These are phyloP conservation scores for Dryas integrifolia DNA, from an alignment of 331 rosid genomes.

Conservation along the genomic window DNA sequence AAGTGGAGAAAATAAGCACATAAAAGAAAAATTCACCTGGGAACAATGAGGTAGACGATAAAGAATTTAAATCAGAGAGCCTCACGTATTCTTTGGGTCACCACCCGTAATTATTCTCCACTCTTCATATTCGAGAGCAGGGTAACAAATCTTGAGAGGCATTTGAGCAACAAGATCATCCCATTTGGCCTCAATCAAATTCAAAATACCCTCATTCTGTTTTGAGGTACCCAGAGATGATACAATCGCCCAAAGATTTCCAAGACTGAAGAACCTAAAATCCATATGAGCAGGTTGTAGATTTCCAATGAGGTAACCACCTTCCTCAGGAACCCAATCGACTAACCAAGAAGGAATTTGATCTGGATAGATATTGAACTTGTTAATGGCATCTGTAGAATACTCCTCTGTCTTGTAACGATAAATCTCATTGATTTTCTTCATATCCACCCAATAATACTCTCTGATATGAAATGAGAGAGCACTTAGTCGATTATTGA, in stretches of 20 bases:
- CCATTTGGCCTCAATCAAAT: slow-evolving; percentile 79
- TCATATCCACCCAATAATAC: slow-evolving; percentile 78
- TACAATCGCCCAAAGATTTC: slow-evolving; percentile 86
- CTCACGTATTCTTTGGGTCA: slow-evolving; percentile 91
- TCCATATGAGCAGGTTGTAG: slow-evolving; percentile 95
- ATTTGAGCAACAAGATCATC: slow-evolving; percentile 73
- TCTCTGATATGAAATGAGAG: slow-evolving; percentile 85
- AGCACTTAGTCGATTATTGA: slow-evolving; percentile 75
- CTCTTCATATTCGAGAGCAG: slow-evolving; percentile 73
- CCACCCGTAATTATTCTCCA: slow-evolving; percentile 87
- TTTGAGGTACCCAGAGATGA: slow-evolving; percentile 71
- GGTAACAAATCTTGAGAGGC: slow-evolving; percentile 88
- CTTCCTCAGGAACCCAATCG: slow-evolving; percentile 82
- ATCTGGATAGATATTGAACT: slow-evolving; percentile 90
- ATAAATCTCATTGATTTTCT: slow-evolving; percentile 80
- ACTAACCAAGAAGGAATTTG: slow-evolving; percentile 93
- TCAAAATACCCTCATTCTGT: slow-evolving; percentile 68
- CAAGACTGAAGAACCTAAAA: slow-evolving; percentile 81
- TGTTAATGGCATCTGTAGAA: slow-evolving; percentile 80
- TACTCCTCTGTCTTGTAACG: slow-evolving; percentile 90
- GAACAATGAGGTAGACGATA: neutral
- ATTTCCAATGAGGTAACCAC: slow-evolving; percentile 86
- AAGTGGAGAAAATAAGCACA: slow-evolving; percentile 14
- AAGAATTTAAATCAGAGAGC: slow-evolving; percentile 4
- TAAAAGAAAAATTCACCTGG: neutral